Evolutionary conservation across 2,329 filamentous ascomycete genomes (phyloP), one percentile per base, ranked within the genome.

Genomic region (Venturia nashicola): DNA sequence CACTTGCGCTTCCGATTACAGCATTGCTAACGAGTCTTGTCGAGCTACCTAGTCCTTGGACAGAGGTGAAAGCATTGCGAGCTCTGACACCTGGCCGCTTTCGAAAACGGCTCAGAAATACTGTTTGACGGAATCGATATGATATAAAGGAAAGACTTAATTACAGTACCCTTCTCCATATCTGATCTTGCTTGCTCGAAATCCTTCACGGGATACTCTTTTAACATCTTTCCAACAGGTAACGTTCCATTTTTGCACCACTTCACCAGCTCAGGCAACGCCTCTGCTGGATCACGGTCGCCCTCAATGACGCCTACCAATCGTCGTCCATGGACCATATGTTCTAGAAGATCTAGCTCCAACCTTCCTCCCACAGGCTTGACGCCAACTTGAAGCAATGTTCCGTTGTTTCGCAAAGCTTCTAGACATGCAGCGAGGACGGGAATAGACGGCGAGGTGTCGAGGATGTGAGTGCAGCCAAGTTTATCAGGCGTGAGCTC

Each of bases 271-370:
- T 76, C 70, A 0, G 79, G 79, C 3, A 81, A 71, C 65, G 73
- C 78, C 59, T 77, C 40, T 1, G 69, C 66, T 55, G 78, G 76
- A 27, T 73, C 70, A 4, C 75, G 73, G 55, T 80, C 76, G 0
- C 79, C 79, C 44, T 82, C 77, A 16, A 77, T 75, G 16, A 78
- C 79, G 0, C 80, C 79, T 3, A 80, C 76, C 48, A 78, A 79
- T 42, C 76, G 74, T 66, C 79, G 80, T 0, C 79, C 80, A 18
- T 70, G 71, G 11, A 74, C 72, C 76, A 83, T 78, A 65, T 80
- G 77, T 18, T 71, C 70, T 27, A 78, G 76, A 46, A 79, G 73
- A 9, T 76, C 74, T 2, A 83, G 65, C 3, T 71, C 71, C 34
- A 82, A 65, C 18, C 73, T 69, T 5, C 65, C 65, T 0, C 66